phyloP scores from a whole-genome alignment of 2,329 filamentous ascomycete species.

The Phaeosphaeriaceae sp. region DNA sequence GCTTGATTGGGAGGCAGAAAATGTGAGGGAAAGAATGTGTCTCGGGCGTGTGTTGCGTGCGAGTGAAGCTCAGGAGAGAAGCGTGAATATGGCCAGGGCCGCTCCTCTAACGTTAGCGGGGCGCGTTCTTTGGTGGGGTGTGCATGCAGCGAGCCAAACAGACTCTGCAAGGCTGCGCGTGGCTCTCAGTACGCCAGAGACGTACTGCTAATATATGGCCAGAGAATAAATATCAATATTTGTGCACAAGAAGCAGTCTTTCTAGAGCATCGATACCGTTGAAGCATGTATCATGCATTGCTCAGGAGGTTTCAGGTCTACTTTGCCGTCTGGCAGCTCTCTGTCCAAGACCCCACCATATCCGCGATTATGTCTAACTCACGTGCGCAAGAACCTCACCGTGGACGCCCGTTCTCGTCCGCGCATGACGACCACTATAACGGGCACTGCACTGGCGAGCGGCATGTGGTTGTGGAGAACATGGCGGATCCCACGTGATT shows the following conservation, averaged over 20 bases:
- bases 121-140: slow-evolving; percentile 28
- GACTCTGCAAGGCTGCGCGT: slow-evolving; percentile 27
- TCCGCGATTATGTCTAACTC: slow-evolving; percentile 7
- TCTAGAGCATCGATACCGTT: not conserved
- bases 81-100: slow-evolving; percentile 23
- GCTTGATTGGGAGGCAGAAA: slow-evolving; percentile 28
- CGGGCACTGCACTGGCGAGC: not conserved
- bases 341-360: slow-evolving; percentile 29
- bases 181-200: not conserved
- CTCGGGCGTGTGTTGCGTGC: slow-evolving; percentile 25
- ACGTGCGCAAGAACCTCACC: not conserved
- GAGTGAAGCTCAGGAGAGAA: slow-evolving; percentile 27
- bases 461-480: not conserved
- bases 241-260: not conserved
- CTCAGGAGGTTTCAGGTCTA: slow-evolving; percentile 30
- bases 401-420: not conserved
- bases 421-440: not conserved
- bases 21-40: slow-evolving; percentile 20
- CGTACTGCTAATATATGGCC: not conserved
- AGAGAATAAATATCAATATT: not conserved
- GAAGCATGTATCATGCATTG: slow-evolving; percentile 13
- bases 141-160: slow-evolving; percentile 27
- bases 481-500: not conserved
- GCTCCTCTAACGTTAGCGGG: slow-evolving; percentile 33
- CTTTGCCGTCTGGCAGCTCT: slow-evolving; percentile 13